Percentiles rank a stretch among this genome's conserved stretches.
Conservation (phyloP, 768 basidiomycete species). For the Piloderma croceum region DNA sequence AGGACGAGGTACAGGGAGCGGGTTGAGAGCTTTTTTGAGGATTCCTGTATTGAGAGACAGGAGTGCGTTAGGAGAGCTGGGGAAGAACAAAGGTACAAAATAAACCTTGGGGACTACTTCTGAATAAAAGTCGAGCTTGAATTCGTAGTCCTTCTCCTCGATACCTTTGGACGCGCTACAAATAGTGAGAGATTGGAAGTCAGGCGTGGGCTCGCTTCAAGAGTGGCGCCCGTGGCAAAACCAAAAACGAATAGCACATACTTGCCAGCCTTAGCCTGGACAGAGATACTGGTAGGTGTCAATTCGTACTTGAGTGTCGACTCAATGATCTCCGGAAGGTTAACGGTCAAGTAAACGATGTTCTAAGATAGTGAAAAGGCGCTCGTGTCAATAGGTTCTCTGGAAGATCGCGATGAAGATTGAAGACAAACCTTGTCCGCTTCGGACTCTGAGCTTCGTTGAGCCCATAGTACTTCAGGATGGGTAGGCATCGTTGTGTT, state of each 20-base stretch:
- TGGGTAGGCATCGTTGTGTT: conserved; percentile 42
- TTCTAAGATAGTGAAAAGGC: conserved; percentile 49
- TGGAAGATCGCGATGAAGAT: conserved; percentile 17
- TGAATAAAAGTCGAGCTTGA: conserved; percentile 68
- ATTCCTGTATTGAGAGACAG: conserved; percentile 42
- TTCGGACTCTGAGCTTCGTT: conserved; percentile 67
- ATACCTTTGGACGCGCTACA: conserved; percentile 29
- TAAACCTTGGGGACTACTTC: conserved; percentile 74
- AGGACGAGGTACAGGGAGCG: conserved; percentile 66
- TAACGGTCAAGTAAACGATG: conserved; percentile 78
- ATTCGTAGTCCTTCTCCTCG: conserved; percentile 62
- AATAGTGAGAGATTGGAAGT: conserved; percentile 13
- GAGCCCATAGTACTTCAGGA: conserved; percentile 94
- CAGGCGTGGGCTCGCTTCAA: too few species aligned
- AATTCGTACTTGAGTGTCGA: conserved; percentile 55
- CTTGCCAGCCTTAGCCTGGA: conserved; percentile 64
- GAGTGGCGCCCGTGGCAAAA: not conserved
- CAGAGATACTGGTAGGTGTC: conserved; percentile 50
- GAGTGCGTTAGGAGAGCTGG: conserved; percentile 7
- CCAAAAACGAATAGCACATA: conserved; percentile 28
- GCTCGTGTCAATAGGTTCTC: not conserved
- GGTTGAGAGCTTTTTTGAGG: conserved; percentile 53
- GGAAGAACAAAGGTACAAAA: conserved; percentile 5
- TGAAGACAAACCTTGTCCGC: conserved; percentile 59
- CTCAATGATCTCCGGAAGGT: conserved; percentile 68